Conservation (phyloP, 1,284 basidiomycete genomes). For the Rhodotorula sp. region DNA sequence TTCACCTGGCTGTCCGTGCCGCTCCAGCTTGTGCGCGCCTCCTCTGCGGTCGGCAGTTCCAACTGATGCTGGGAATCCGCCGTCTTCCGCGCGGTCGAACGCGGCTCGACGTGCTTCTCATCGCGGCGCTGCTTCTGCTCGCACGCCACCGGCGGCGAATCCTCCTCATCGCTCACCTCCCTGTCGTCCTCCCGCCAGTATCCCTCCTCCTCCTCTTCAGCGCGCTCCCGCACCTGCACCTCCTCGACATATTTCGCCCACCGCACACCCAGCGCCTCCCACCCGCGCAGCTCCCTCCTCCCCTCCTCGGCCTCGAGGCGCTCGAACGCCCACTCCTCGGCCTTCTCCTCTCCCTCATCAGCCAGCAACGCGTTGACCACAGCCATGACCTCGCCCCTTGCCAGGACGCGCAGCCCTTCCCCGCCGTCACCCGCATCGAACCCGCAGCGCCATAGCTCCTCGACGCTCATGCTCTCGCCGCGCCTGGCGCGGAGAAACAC, state of each 20-base stretch:
- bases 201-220: neutral
- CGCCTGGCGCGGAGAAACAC: neutral
- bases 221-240: no score
- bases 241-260: conserved; percentile 1
- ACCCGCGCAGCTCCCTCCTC: neutral
- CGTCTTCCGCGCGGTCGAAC: no score
- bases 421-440: neutral
- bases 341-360: neutral
- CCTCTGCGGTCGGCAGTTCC: neutral
- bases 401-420: neutral
- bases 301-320: neutral
- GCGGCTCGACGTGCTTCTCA: no score
- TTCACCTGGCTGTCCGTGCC: no score
- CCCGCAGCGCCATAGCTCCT: conserved; percentile 3
- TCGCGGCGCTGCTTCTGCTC: neutral
- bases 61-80: neutral
- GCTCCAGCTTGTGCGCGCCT: neutral
- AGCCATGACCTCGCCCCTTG: neutral
- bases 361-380: conserved; percentile 5
- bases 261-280: conserved; percentile 1
- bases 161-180: neutral
- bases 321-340: neutral
- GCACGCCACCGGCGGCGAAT: neutral
- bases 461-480: neutral
- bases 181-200: neutral